Evolutionary conservation across 148 eudicot species (phyloP).

Genomic region (Vaccinium corymbosum): DNA sequence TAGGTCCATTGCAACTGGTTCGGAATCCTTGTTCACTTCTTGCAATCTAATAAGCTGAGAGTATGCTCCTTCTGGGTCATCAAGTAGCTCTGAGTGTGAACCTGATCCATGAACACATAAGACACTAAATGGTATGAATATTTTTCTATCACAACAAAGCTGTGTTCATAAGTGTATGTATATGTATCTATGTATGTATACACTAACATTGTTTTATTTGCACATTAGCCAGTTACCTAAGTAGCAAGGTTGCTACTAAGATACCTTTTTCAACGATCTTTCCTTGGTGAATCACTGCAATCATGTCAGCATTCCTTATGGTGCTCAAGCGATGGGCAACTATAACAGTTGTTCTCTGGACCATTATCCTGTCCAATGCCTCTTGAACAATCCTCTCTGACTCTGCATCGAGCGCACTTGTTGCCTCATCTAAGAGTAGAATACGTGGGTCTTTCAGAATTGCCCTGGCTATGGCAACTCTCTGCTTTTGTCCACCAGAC

Average conservation of each 20-base stretch:
- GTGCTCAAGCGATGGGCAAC: constrained; percentile 89
- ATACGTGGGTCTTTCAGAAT: constrained; percentile 76
- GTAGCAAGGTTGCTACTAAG: background rate
- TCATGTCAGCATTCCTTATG: constrained; percentile 67
- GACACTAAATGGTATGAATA: background rate
- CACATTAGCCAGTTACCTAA: background rate
- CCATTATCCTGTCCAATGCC: constrained; percentile 77
- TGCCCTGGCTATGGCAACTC: constrained; percentile 88
- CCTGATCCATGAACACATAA: constrained; percentile 33
- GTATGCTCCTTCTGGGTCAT: constrained; percentile 81
- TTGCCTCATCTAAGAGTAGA: constrained; percentile 83
- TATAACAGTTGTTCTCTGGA: constrained; percentile 68
- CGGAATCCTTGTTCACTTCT: constrained; percentile 39
- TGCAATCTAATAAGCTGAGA: constrained; percentile 71
- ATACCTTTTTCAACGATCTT: constrained; percentile 82
- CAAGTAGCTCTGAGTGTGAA: constrained; percentile 53
- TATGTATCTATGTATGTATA: background rate
- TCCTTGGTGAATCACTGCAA: constrained; percentile 74
- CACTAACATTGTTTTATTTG: background rate
- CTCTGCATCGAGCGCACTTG: constrained; percentile 90
- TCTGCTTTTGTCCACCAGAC: constrained; percentile 92
- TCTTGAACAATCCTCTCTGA: constrained; percentile 82
- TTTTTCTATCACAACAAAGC: background rate
- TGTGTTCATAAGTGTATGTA: background rate
- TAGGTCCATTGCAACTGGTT: constrained; percentile 17